Conservation (phyloP, 1,284 basidiomycete genomes). For the Stereum hirsutum region DNA sequence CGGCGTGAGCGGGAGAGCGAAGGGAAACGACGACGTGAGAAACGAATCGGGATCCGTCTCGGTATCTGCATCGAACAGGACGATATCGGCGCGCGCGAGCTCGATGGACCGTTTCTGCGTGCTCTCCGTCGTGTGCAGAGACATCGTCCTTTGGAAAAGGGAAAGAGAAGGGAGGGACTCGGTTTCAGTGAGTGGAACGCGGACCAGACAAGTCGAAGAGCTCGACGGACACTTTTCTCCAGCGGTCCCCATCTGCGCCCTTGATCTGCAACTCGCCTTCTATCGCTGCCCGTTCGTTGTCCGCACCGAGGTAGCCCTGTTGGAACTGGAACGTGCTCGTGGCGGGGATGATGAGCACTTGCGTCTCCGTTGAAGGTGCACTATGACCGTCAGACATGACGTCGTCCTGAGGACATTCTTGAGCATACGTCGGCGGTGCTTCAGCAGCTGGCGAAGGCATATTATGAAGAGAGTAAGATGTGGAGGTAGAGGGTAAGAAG, state of each 20-base stretch:
- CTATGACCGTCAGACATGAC: conserved; percentile 3
- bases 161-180: conserved; percentile 4
- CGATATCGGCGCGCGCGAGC: conserved; percentile 42
- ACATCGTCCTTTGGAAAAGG: conserved; percentile 42
- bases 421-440: conserved; percentile 33
- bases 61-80: conserved; percentile 32
- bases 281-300: conserved; percentile 68
- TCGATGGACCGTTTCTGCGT: conserved; percentile 55
- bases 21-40: conserved; percentile 57
- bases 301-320: conserved; percentile 71
- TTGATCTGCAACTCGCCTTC: conserved; percentile 80
- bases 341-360: conserved; percentile 62
- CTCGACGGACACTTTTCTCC: conserved; percentile 58
- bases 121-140: conserved; percentile 57
- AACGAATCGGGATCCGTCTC: conserved; percentile 19
- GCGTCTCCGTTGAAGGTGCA: conserved; percentile 23
- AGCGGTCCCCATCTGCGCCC: conserved; percentile 43
- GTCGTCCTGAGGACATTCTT: conserved; percentile 15
- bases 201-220: conserved; percentile 2
- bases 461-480: conserved; percentile 3
- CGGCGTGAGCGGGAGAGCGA: conserved; percentile 62
- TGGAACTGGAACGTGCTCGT: conserved; percentile 64
- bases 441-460: conserved; percentile 9
- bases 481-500: background rate
- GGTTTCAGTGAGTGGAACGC: conserved; percentile 7